These are phyloP conservation scores for Rubroshorea leprosula DNA, from an alignment of 345 rosid genomes.

Conservation along the genomic window DNA sequence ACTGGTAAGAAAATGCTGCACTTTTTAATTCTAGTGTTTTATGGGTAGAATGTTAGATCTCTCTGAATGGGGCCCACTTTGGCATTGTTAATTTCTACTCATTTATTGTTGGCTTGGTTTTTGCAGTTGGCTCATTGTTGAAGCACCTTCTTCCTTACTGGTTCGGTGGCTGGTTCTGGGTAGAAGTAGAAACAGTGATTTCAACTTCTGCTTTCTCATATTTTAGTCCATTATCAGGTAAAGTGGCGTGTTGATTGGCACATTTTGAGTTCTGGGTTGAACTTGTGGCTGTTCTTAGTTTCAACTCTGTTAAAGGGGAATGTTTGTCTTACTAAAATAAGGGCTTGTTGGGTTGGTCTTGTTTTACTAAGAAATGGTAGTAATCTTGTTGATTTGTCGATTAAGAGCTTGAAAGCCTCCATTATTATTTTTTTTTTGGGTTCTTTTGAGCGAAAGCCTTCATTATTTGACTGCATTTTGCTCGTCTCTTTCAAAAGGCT, in stretches of 20 bases:
- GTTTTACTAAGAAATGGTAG: conserved; percentile 5
- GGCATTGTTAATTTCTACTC: conserved; percentile 24
- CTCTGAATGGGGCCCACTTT: conserved; percentile 30
- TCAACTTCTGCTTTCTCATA: conserved; percentile 9
- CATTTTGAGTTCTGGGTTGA: conserved; percentile 14
- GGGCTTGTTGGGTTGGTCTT: not conserved
- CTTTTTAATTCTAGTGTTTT: conserved; percentile 1
- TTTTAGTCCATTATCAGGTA: conserved; percentile 25
- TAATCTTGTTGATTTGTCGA: conserved; percentile 11
- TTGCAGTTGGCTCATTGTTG: conserved; percentile 24
- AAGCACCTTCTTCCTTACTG: conserved; percentile 18
- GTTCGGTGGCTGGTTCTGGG: conserved; percentile 11
- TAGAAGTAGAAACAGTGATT: conserved; percentile 14
- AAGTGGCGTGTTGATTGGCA: conserved; percentile 5
- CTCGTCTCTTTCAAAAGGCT: conserved; percentile 9
- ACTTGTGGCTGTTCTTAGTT: not conserved
- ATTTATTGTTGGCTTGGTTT: conserved; percentile 38
- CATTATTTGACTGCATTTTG: conserved; percentile 5
- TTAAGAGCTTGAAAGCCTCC: not conserved
- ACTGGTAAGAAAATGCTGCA: conserved; percentile 32
- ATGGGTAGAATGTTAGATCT: conserved; percentile 27
- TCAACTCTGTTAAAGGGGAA: not conserved
- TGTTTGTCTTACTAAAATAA: conserved; percentile 10
- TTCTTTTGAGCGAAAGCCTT: too few species aligned
- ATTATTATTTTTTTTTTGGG: too few species aligned